Evolutionary conservation across 495 filamentous ascomycete genomes (phyloP).

Genomic region (Neurospora sp.): DNA sequence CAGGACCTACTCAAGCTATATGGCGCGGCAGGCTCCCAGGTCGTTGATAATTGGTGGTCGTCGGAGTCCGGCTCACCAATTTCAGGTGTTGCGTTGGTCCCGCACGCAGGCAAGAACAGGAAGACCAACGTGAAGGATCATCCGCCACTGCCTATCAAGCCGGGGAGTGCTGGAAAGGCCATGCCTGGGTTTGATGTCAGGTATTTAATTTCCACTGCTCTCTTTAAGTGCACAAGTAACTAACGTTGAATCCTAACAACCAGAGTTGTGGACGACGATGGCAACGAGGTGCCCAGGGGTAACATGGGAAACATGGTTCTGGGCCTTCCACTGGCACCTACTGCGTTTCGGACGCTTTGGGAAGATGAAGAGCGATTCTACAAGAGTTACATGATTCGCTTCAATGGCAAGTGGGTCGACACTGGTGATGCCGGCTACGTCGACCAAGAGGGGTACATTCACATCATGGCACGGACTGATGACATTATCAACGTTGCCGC

Average conservation of each 20-base stretch:
- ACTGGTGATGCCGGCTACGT: constrained; percentile 86
- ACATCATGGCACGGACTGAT: constrained; percentile 78
- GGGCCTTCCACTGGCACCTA: constrained; percentile 69
- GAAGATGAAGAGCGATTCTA: constrained; percentile 77
- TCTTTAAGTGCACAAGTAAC: neutral
- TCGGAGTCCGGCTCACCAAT: constrained; percentile 88
- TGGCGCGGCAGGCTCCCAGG: constrained; percentile 50
- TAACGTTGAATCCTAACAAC: neutral
- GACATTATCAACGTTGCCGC: constrained; percentile 95
- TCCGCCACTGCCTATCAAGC: constrained; percentile 46
- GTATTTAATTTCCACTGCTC: neutral
- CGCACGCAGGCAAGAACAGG: constrained; percentile 37
- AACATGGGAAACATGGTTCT: constrained; percentile 91
- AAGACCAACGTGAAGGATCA: constrained; percentile 15
- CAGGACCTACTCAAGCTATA: constrained; percentile 57
- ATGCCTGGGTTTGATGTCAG: constrained; percentile 82
- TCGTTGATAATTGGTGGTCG: constrained; percentile 96
- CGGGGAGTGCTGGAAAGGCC: constrained; percentile 78
- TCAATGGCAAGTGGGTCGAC: constrained; percentile 71
- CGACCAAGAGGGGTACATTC: constrained; percentile 72
- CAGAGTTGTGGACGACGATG: constrained; percentile 68
- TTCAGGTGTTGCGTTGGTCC: constrained; percentile 62
- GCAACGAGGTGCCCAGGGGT: constrained; percentile 52
- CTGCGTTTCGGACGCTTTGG: constrained; percentile 78
- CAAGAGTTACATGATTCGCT: constrained; percentile 67